Conservation (phyloP, 1,139 yeast genomes). For the Debaryomyces robertsiae region DNA sequence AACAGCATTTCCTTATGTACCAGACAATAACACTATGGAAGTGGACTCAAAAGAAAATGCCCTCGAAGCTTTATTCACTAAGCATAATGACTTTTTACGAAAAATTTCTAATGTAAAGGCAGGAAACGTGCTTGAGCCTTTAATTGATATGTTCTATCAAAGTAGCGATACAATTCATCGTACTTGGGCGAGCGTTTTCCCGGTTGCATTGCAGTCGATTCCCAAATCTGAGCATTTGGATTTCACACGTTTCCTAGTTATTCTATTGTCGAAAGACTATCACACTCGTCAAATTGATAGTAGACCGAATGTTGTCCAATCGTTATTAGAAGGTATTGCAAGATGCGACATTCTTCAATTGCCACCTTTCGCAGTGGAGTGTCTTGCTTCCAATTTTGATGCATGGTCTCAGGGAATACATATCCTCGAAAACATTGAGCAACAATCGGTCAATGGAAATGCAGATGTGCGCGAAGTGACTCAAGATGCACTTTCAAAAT, state of each 20-base stretch:
- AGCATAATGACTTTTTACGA: constrained; percentile 56
- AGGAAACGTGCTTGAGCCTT: constrained; percentile 64
- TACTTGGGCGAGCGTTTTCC: constrained; percentile 87
- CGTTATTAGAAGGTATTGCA: constrained; percentile 80
- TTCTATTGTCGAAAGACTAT: constrained; percentile 83
- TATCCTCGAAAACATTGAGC: constrained; percentile 75
- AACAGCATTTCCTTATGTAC: constrained; percentile 42
- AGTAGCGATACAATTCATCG: constrained; percentile 77
- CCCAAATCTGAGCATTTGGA: constrained; percentile 82
- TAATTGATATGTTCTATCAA: constrained; percentile 80
- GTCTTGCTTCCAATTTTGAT: constrained; percentile 82
- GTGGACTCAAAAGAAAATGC: constrained; percentile 25
- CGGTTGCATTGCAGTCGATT: constrained; percentile 71
- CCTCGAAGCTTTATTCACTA: constrained; percentile 41
- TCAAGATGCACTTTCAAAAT: constrained; percentile 86
- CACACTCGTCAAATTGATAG: constrained; percentile 86
- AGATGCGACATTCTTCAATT: constrained; percentile 70
- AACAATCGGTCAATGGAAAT: constrained; percentile 65
- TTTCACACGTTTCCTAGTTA: constrained; percentile 75
- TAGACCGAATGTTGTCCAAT: constrained; percentile 85
- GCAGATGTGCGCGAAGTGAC: constrained; percentile 81
- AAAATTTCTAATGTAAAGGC: constrained; percentile 51
- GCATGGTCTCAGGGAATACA: constrained; percentile 92
- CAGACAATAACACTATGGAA: constrained; percentile 26
- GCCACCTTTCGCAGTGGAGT: constrained; percentile 95